Base-by-base conservation (phyloP, 495 filamentous ascomycete genomes). In the Terfezia boudieri region DNA sequence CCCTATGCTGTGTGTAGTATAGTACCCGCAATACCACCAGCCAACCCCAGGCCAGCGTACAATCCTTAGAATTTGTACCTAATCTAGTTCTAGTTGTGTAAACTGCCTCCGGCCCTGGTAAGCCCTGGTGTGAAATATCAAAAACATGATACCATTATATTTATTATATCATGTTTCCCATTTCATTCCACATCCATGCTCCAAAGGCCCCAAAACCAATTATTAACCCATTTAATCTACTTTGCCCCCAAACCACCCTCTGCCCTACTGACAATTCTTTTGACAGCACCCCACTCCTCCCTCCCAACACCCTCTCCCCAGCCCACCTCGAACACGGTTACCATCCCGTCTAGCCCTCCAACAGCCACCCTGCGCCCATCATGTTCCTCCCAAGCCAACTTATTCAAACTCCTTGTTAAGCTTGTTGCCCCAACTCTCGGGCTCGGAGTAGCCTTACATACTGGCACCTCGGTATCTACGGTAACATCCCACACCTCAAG, bases 401-500 rank as follows among this genome's bases (percentile, higher is more conserved):
- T 89, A 65, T 95, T 96, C 58, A 99, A 70, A 60, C 85, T 89
- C 66, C 81, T 80, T 59, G 80, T 79, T 60, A 87, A 68, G 60
- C 74, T 73, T 53, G 67, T 66, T 60, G 74, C 65, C 57, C 77
- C 71, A 65, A 79, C 74, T 36, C 74, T 70, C 9, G 72, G 68
- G 57, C 71, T 78, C 0, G 90, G 87, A 48, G 75, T 73, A 49
- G 84, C 78, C 58, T 79, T 80, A 41, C 81, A 80, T 0, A 86
- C 78, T 0, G 90, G 92, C 16, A 95, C 85, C 69, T 96, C 90
- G 2, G 80, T 87, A 66, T 94, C 88, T 14, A 83, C 74, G 17
- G 83, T 92, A 11, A 99, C 73, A 64, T 99, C 92, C 86, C 88
- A 99, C 41, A 99, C 71, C 67, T 96, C 90, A 38, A 99, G 70